These are phyloP conservation scores for Peribolospora baueri DNA, from an alignment of 768 basidiomycete species.

Conservation along the genomic window DNA sequence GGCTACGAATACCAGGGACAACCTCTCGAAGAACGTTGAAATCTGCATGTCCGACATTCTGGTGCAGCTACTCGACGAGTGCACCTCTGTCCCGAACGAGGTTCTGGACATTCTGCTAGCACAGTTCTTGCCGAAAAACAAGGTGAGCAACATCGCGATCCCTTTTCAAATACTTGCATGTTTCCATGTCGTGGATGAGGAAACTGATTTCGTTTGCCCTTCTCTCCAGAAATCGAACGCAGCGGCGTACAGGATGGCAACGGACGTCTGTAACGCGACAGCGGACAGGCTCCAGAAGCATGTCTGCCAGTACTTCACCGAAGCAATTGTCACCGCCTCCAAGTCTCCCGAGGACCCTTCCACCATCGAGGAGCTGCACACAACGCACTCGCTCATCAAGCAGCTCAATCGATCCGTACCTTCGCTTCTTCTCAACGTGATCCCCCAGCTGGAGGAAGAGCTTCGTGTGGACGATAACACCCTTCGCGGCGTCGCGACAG, in stretches of 20 bases:
- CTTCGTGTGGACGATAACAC: conserved; percentile 43
- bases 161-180: conserved; percentile 3
- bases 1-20: conserved; percentile 25
- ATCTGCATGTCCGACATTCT: conserved; percentile 73
- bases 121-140: conserved; percentile 54
- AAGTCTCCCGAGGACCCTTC: conserved; percentile 2
- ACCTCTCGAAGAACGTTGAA: conserved; percentile 56
- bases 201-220: conserved; percentile 1
- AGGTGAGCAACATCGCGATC: conserved; percentile 25
- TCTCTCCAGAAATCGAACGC: conserved; percentile 6
- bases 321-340: conserved; percentile 39
- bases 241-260: conserved; percentile 47
- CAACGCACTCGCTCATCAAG: conserved; percentile 64
- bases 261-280: conserved; percentile 58
- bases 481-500: conserved; percentile 37
- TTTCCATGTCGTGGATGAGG: neutral
- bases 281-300: conserved; percentile 70
- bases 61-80: conserved; percentile 69
- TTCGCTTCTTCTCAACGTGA: conserved; percentile 57
- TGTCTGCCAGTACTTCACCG: conserved; percentile 65
- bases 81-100: conserved; percentile 43
- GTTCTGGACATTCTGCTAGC: conserved; percentile 58
- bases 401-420: conserved; percentile 59
- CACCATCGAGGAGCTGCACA: conserved; percentile 23
- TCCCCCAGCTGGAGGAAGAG: conserved; percentile 81